Evolutionary conservation across 441 rosid species (phyloP).

Genomic region (Theobroma grandiflorum): DNA sequence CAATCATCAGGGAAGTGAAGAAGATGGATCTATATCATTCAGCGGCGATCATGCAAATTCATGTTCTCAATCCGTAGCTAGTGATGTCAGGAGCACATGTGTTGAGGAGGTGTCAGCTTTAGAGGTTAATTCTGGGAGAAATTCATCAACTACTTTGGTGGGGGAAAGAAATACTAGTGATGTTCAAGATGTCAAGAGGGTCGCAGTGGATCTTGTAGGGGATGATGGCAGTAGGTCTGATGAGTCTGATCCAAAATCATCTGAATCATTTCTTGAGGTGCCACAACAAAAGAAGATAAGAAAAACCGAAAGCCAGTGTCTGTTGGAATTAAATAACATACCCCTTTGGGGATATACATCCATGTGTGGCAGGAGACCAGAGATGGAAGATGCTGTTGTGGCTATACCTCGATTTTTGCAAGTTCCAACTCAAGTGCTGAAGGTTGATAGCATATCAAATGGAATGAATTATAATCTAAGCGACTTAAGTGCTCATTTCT

Average conservation of each 20-base stretch:
- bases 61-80: conserved; percentile 33
- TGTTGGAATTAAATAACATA: conserved; percentile 48
- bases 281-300: conserved; percentile 43
- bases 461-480: conserved; percentile 42
- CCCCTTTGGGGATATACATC: conserved; percentile 70
- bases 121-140: conserved; percentile 36
- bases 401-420: conserved; percentile 53
- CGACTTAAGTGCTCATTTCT: conserved; percentile 58
- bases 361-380: conserved; percentile 68
- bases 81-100: conserved; percentile 40
- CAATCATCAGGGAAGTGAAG: conserved; percentile 24
- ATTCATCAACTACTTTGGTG: conserved; percentile 27
- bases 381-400: conserved; percentile 77
- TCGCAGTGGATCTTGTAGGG: conserved; percentile 29
- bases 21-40: conserved; percentile 36
- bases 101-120: conserved; percentile 38
- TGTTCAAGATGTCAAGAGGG: conserved; percentile 35
- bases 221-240: conserved; percentile 33
- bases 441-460: conserved; percentile 37
- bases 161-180: conserved; percentile 30
- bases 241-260: conserved; percentile 37
- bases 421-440: conserved; percentile 41
- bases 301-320: conserved; percentile 50
- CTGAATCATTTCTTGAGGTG: conserved; percentile 29
- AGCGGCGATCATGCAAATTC: conserved; percentile 20